Evolutionary conservation across 768 basidiomycete genomes (phyloP), one percentile per base, ranked within the genome.

Genomic region (Tephrocybe sp.): DNA sequence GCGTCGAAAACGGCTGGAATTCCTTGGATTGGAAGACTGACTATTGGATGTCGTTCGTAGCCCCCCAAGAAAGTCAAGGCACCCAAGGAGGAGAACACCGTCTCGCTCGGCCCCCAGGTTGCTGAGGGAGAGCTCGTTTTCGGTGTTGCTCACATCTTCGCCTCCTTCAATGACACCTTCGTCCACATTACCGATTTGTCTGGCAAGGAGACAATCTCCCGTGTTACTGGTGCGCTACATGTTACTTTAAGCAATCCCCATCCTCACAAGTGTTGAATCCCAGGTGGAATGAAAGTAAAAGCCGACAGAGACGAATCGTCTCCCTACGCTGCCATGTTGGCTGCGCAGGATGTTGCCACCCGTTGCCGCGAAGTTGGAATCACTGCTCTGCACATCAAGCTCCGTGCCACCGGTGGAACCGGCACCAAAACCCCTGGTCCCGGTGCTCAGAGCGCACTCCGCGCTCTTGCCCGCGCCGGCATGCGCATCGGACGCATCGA

Each of bases 211-310:
- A 99, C 97, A 68, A 93, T 99, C 76, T 91, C 92, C 61, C 92
- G 97, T 66, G 93, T 98, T 56, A 98, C 97, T 59, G 95, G 95
- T 89, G 51, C 62, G 82, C 73, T 8, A 16, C 41, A 21, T 40
- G 21, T 27, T 13, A 13, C 45, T 5, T 28, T 16, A 3, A 19
- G 21, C 8, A 12, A 50, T 11, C 21, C 8, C 28, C 24, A 16
- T 36, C 47, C 47, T 15, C 27, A 27, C 52, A n/a, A n/a, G n/a
- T n/a, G n/a, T 28, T 7, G 13, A 16, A 22, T 26, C 25, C 4
- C 47, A 90, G 92, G 92, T 70, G 97, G 97, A 53, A 98, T 98
- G 97, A 98, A 98, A 79, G 97, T 99, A 75, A 99, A 98, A 80
- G 97, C 96, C 11, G 97, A 99, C 74, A 89, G 97, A 74, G 97